Conservation (phyloP, 495 filamentous ascomycete species). For the Tricharina praecox region DNA sequence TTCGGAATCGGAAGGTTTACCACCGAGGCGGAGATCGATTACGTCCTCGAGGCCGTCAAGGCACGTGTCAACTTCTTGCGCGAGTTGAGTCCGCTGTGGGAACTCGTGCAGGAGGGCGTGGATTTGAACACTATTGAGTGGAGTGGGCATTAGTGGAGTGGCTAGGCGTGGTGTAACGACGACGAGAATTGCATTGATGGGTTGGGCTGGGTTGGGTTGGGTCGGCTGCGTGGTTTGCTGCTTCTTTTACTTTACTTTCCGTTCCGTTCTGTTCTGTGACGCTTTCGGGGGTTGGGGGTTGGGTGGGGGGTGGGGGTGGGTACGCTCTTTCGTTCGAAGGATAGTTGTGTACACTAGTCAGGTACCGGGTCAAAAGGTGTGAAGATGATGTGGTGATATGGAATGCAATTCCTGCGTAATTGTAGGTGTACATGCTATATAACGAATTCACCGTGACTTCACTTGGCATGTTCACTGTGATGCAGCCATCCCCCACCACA, state of each 20-base stretch:
- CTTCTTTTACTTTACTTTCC: slow-evolving; percentile 8
- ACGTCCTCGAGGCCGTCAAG: slow-evolving; percentile 84
- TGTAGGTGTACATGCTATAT: not conserved
- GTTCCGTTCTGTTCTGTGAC: not conserved
- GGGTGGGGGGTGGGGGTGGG: not conserved
- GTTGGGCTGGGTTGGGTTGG: too few species aligned
- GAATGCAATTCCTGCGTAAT: not conserved
- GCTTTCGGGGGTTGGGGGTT: not conserved
- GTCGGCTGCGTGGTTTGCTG: slow-evolving; percentile 28
- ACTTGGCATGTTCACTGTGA: not conserved
- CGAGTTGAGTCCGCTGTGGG: slow-evolving; percentile 93
- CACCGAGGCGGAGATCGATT: slow-evolving; percentile 87
- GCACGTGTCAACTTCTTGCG: slow-evolving; percentile 81
- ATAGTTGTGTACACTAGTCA: not conserved
- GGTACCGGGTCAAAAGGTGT: not conserved
- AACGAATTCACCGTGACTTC: not conserved
- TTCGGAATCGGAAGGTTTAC: slow-evolving; percentile 97
- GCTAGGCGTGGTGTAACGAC: too few species aligned
- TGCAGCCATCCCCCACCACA: not conserved
- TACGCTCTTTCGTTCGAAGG: not conserved
- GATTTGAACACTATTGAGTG: slow-evolving; percentile 94
- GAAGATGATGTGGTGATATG: not conserved
- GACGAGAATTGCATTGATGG: too few species aligned
- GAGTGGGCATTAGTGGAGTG: slow-evolving; percentile 91
- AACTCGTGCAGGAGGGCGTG: slow-evolving; percentile 91